These are phyloP conservation scores for Neohortaea acidophila DNA, from an alignment of 495 filamentous ascomycete genomes.

Conservation along the genomic window DNA sequence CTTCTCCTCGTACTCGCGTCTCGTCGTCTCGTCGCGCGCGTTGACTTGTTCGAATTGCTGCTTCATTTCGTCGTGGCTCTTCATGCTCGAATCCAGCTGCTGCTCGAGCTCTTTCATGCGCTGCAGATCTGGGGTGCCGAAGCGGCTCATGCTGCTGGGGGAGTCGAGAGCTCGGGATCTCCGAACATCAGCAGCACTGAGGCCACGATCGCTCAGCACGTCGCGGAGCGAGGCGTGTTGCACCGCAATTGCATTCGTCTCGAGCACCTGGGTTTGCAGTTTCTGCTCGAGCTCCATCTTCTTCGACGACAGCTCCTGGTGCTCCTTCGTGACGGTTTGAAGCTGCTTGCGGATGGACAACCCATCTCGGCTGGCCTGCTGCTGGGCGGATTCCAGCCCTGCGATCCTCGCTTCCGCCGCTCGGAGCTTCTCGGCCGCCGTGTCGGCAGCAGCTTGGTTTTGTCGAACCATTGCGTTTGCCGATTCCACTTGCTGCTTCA, in stretches of 20 bases:
- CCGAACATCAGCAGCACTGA: slow-evolving; percentile 42
- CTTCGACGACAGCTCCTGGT: slow-evolving; percentile 55
- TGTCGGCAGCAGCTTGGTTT: slow-evolving; percentile 81
- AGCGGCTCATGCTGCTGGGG: slow-evolving; percentile 43
- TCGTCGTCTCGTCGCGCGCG: slow-evolving; percentile 13
- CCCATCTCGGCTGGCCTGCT: slow-evolving; percentile 85
- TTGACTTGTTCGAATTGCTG: slow-evolving; percentile 66
- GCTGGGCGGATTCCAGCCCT: slow-evolving; percentile 88
- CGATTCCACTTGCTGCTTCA: slow-evolving; percentile 64
- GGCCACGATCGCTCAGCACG: slow-evolving; percentile 72
- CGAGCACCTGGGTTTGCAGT: slow-evolving; percentile 67
- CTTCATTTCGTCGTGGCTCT: slow-evolving; percentile 73
- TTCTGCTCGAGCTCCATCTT: slow-evolving; percentile 66
- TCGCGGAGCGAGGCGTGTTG: slow-evolving; percentile 87
- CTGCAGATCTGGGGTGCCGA: slow-evolving; percentile 60
- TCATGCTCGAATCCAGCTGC: slow-evolving; percentile 61
- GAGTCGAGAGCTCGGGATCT: slow-evolving; percentile 45
- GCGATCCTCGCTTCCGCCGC: slow-evolving; percentile 92
- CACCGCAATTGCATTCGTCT: slow-evolving; percentile 76
- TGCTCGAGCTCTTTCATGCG: slow-evolving; percentile 83
- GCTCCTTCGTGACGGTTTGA: slow-evolving; percentile 65
- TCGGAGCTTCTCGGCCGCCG: slow-evolving; percentile 72
- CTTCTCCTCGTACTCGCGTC: slow-evolving; percentile 70
- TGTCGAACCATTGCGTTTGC: slow-evolving; percentile 68
- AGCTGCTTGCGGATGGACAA: slow-evolving; percentile 78